phyloP scores from a whole-genome alignment of 306 rosid genomes.

The Vigna nakashimae region DNA sequence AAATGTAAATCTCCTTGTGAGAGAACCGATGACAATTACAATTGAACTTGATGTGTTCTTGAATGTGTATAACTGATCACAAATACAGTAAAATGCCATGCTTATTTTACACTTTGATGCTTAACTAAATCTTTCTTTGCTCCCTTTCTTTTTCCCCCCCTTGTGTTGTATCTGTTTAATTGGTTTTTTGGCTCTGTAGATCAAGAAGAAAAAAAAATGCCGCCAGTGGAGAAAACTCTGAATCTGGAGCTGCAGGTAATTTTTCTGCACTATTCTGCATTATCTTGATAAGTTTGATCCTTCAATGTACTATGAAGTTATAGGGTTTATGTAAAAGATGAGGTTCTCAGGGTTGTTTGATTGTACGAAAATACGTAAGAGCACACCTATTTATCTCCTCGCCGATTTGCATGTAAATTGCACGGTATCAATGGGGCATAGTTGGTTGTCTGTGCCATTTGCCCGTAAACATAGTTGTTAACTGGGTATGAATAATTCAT shows the following conservation, averaged over 20 bases:
- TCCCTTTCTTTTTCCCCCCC: background rate
- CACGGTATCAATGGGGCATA: background rate
- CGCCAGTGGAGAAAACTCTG: constrained; percentile 83
- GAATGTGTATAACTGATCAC: constrained; percentile 32
- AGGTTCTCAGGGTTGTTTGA: background rate
- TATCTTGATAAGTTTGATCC: constrained; percentile 3
- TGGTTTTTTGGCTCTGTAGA: constrained; percentile 56
- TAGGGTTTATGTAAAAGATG: background rate
- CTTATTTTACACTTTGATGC: constrained; percentile 18
- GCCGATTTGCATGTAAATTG: background rate
- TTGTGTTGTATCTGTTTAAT: constrained; percentile 36
- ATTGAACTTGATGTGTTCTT: constrained; percentile 24
- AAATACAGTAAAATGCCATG: constrained; percentile 12
- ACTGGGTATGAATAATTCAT: background rate
- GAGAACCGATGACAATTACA: constrained; percentile 14
- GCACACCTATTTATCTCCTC: background rate
- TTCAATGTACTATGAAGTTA: background rate
- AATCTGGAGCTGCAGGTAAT: constrained; percentile 78
- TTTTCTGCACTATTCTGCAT: constrained; percentile 30
- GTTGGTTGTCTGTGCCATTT: background rate
- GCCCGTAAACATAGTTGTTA: background rate
- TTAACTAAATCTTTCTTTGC: background rate
- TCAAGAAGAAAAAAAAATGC: constrained; percentile 95
- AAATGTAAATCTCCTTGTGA: constrained; percentile 19
- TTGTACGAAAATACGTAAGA: background rate